phyloP scores from a whole-genome alignment of 495 filamentous ascomycete species.

The Podospora comata region DNA sequence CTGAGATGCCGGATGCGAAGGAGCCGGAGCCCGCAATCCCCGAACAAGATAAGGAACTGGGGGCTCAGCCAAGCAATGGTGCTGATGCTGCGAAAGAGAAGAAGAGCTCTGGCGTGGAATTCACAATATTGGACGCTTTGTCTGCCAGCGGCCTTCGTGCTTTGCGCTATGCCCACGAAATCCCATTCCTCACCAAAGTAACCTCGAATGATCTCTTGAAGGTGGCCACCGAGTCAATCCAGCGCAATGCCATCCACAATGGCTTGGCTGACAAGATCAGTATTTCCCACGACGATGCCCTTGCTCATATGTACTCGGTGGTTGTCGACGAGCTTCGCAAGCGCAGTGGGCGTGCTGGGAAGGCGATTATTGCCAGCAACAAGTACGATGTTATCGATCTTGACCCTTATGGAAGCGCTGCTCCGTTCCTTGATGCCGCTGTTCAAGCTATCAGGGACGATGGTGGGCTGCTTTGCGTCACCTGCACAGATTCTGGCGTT shows the following conservation, averaged over 20 bases:
- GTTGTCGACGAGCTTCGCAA: constrained; percentile 42
- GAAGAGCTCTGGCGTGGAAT: constrained; percentile 34
- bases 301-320: constrained; percentile 81
- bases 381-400: constrained; percentile 94
- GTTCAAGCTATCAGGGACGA: constrained; percentile 76
- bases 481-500: constrained; percentile 91
- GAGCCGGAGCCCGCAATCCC: constrained; percentile 18
- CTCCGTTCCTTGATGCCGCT: constrained; percentile 85
- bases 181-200: constrained; percentile 74
- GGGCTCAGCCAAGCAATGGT: constrained; percentile 8
- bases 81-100: constrained; percentile 21
- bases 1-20: constrained; percentile 25
- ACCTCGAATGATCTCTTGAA: constrained; percentile 86
- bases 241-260: constrained; percentile 81
- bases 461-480: constrained; percentile 88
- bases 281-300: constrained; percentile 72
- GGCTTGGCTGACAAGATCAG: constrained; percentile 64
- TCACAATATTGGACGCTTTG: constrained; percentile 88
- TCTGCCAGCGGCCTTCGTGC: constrained; percentile 93
- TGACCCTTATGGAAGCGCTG: constrained; percentile 91
- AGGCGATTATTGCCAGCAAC: constrained; percentile 28
- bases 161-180: constrained; percentile 84
- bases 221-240: constrained; percentile 75
- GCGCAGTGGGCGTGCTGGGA: constrained; percentile 24
- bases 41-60: not conserved